Evolutionary conservation across 352 stramenopile genomes (phyloP).

Genomic region (Phytophthora kernoviae): DNA sequence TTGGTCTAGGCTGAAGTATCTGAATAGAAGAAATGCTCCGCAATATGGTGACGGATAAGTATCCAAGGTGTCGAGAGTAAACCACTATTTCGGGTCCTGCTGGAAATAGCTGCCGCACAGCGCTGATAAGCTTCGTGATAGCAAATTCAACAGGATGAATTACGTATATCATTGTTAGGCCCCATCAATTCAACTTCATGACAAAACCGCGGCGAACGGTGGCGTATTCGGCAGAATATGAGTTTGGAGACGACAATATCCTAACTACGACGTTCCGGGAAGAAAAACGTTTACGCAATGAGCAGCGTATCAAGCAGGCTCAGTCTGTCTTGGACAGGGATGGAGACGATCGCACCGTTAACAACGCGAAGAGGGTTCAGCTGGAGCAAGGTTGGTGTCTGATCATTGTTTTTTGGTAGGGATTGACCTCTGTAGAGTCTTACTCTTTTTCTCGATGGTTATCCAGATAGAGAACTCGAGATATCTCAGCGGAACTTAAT

Average conservation of each 20-base stretch:
- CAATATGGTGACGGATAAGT: too few species aligned
- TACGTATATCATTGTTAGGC: neutral
- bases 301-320: slow-evolving; percentile 48
- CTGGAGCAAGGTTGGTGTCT: slow-evolving; percentile 51
- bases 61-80: too few species aligned
- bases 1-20: too few species aligned
- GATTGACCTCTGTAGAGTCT: neutral
- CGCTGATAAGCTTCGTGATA: neutral
- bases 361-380: slow-evolving; percentile 62
- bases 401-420: neutral
- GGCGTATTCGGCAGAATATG: slow-evolving; percentile 66
- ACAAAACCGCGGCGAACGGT: slow-evolving; percentile 53
- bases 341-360: slow-evolving; percentile 31
- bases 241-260: slow-evolving; percentile 67
- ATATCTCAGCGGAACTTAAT: slow-evolving; percentile 60
- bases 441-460: neutral
- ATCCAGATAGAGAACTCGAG: slow-evolving; percentile 48
- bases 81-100: too few species aligned
- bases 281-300: slow-evolving; percentile 48
- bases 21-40: too few species aligned
- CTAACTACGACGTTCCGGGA: slow-evolving; percentile 57
- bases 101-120: neutral
- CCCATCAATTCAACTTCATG: slow-evolving; percentile 30
- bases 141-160: neutral
- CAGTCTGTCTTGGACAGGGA: slow-evolving; percentile 42